These are phyloP conservation scores for Sphaerosporella brunnea DNA, from an alignment of 495 filamentous ascomycete genomes.

Conservation along the genomic window DNA sequence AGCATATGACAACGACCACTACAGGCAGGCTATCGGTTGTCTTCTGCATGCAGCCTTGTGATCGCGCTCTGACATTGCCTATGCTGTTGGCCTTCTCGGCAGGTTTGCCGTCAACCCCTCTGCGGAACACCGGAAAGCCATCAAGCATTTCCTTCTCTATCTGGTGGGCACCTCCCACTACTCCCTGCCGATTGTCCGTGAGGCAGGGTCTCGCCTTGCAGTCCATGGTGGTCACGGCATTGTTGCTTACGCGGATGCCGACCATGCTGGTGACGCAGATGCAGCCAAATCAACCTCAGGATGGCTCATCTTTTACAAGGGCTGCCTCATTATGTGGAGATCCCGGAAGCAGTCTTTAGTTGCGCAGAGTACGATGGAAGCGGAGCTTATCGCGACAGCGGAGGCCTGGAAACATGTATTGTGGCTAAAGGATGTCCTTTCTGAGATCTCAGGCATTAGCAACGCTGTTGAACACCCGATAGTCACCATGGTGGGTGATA, in stretches of 20 bases:
- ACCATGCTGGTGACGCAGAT: too few relatives aligned
- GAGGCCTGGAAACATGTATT: neutral
- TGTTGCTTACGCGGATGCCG: too few relatives aligned
- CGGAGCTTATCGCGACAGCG: constrained; percentile 1
- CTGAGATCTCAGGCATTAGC: neutral
- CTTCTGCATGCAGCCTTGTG: neutral
- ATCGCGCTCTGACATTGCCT: neutral
- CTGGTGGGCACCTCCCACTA: neutral
- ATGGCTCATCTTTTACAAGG: too few relatives aligned
- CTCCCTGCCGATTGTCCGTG: too few relatives aligned
- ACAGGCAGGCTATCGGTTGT: neutral
- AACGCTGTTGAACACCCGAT: neutral
- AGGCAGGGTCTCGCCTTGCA: neutral
- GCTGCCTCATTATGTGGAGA: neutral
- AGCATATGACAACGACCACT: too few relatives aligned
- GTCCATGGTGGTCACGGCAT: neutral
- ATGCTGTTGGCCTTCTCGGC: neutral
- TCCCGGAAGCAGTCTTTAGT: neutral
- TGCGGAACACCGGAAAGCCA: neutral
- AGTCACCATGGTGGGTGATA: neutral
- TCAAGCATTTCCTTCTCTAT: constrained; percentile 1
- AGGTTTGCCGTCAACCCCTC: neutral
- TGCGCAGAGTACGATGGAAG: neutral
- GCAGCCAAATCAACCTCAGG: too few relatives aligned
- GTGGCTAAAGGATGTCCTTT: neutral